Evolutionary conservation across 176 grass and related monocot species (phyloP).

Genomic region (Musa troglodytarum): DNA sequence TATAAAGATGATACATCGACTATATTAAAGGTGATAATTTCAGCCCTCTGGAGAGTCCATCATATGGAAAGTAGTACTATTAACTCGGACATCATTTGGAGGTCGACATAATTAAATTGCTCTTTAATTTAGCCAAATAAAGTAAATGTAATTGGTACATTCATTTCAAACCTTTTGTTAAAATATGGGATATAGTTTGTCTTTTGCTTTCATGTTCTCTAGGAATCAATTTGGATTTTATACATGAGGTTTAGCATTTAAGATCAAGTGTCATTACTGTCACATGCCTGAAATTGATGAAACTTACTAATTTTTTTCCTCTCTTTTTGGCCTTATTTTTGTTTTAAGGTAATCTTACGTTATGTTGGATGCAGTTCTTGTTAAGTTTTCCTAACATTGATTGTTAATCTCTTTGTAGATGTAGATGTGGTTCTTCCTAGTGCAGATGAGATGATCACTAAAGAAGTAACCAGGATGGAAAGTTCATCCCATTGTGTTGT

Average conservation of each 20-base stretch:
- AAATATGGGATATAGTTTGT: neutral
- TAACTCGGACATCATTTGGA: neutral
- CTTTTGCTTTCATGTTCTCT: neutral
- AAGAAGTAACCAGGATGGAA: constrained; percentile 30
- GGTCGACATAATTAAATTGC: neutral
- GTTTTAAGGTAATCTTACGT: neutral
- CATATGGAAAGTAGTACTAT: neutral
- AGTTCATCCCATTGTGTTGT: constrained; percentile 43
- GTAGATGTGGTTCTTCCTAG: constrained; percentile 41
- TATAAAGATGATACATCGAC: constrained; percentile 32
- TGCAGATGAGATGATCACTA: constrained; percentile 31
- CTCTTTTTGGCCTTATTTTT: neutral
- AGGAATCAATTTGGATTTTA: neutral
- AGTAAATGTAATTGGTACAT: neutral
- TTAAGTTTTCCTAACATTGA: neutral
- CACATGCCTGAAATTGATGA: too few species aligned
- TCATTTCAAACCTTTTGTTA: neutral
- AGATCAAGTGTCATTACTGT: too few species aligned
- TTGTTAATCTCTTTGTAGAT: constrained; percentile 16
- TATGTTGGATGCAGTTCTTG: neutral
- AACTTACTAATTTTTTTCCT: neutral
- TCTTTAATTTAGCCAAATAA: neutral
- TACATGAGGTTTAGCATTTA: too few species aligned
- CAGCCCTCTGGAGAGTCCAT: neutral
- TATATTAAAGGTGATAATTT: constrained; percentile 23